Evolutionary conservation across 2,329 filamentous ascomycete genomes (phyloP), one percentile per base, ranked within the genome.

Genomic region (Cladobotryum protrusum): DNA sequence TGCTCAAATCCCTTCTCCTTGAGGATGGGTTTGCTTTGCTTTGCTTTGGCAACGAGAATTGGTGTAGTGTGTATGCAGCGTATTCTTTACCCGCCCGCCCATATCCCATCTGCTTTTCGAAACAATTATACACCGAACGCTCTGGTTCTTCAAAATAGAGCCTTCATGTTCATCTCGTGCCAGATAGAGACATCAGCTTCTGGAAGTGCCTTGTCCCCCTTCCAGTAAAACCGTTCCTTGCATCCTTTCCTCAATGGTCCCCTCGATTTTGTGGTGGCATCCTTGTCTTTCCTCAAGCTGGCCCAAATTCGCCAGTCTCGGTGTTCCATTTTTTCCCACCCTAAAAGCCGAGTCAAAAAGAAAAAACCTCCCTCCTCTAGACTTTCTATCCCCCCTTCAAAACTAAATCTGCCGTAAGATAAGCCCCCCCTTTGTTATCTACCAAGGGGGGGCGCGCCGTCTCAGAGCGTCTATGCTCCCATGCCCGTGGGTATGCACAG

Each of bases 301-400:
- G 54, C 56, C 58, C 57, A 50, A n/a, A 45, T 61, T 61, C 65
- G 62, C 24, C 62, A 67, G 63, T 67, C 61, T 67, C 58, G 57
- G 53, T 61, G 56, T 64, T 62, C 53, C 58, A 53, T 54, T 50
- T 53, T n/a, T 49, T 47, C 41, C 54, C 47, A 32, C 43, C 55
- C 20, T 50, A 47, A 54, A 65, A 61, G 59, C 57, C 57, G 63
- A 29, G 24, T 29, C 24, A 8, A 29, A 29, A 29, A 29, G 59
- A 58, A 57, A 52, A 56, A 52, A 43, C 56, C 54, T 49, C 55
- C 50, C 53, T 57, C 50, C 57, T 53, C 56, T 56, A 29, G 24
- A 29, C 24, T 37, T 58, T 60, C 58, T 57, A 60, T 62, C 57
- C 57, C 57, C n/a, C 48, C 60, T 56, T 9, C 7, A 29, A 29